Conservation (phyloP, 768 basidiomycete genomes). For the Ephemerocybe angulata region DNA sequence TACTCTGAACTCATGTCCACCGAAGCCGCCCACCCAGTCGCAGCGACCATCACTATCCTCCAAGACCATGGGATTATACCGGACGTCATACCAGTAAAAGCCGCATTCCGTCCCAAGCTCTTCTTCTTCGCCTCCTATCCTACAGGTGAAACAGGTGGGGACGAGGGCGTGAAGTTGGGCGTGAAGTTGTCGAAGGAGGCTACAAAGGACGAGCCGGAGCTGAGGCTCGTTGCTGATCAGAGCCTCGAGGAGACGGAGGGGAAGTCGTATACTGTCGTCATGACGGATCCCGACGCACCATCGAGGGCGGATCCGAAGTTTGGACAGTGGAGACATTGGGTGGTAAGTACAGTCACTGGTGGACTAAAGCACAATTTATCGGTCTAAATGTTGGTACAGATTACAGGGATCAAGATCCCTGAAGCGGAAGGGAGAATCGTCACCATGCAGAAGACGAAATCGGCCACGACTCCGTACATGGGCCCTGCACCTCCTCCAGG, state of each 20-base stretch:
- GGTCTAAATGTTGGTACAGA: conserved; percentile 15
- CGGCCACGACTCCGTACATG: conserved; percentile 52
- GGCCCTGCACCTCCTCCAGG: conserved; percentile 54
- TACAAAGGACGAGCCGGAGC: conserved; percentile 41
- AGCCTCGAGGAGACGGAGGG: conserved; percentile 17
- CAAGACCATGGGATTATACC: background rate
- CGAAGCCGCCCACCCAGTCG: background rate
- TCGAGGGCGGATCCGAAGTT: conserved; percentile 45
- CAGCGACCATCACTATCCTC: background rate
- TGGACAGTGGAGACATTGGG: conserved; percentile 55
- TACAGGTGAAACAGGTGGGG: too few relatives aligned
- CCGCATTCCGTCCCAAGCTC: background rate
- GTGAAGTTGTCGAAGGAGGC: conserved; percentile 27
- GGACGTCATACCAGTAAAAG: background rate
- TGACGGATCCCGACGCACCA: conserved; percentile 61
- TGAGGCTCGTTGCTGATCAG: conserved; percentile 40
- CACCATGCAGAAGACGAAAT: conserved; percentile 38
- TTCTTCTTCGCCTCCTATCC: background rate
- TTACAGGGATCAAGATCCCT: conserved; percentile 35
- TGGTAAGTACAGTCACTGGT: conserved; percentile 31
- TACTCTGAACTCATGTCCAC: background rate
- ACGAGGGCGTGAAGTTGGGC: background rate
- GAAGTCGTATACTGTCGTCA: conserved; percentile 47
- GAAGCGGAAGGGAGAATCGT: conserved; percentile 28
- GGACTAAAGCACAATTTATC: conserved; percentile 9